Evolutionary conservation across 768 basidiomycete genomes (phyloP).

Genomic region (Mycena crocata): DNA sequence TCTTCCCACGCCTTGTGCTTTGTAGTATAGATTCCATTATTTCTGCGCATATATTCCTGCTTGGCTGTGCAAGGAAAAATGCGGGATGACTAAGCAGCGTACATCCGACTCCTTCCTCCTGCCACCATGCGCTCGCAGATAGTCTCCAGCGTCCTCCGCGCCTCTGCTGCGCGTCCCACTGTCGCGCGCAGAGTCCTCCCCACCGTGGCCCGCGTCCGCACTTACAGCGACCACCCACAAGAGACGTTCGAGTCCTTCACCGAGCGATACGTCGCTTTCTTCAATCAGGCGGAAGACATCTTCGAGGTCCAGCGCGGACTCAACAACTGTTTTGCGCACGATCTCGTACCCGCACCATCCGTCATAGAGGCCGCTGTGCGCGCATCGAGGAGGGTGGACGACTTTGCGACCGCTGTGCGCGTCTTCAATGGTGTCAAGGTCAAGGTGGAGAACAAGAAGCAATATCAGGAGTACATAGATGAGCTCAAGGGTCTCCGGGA

Average conservation of each 20-base stretch:
- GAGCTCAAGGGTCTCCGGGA: conserved; percentile 90
- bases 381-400: conserved; percentile 92
- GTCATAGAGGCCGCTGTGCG: conserved; percentile 91
- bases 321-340: conserved; percentile 99
- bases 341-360: conserved; percentile 87
- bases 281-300: conserved; percentile 91
- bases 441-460: conserved; percentile 97
- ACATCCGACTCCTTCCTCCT: conserved; percentile 25
- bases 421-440: conserved; percentile 96
- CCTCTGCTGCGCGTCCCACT: conserved; percentile 64
- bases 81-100: not conserved
- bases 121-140: conserved; percentile 68
- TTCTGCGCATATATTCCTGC: no score
- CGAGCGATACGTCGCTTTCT: conserved; percentile 93
- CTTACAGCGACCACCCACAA: conserved; percentile 74
- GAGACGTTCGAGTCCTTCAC: conserved; percentile 96
- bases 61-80: no score
- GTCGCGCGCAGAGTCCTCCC: conserved; percentile 47
- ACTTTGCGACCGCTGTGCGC: conserved; percentile 96
- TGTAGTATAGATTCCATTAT: no score
- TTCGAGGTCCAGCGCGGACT: conserved; percentile 99
- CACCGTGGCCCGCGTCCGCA: conserved; percentile 57
- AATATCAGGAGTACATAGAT: conserved; percentile 93
- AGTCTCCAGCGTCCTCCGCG: conserved; percentile 72
- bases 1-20: no score